Evolutionary conservation across 371 early-diverging fungal genomes (phyloP).

Genomic region (Apophysomyces ossiformis): DNA sequence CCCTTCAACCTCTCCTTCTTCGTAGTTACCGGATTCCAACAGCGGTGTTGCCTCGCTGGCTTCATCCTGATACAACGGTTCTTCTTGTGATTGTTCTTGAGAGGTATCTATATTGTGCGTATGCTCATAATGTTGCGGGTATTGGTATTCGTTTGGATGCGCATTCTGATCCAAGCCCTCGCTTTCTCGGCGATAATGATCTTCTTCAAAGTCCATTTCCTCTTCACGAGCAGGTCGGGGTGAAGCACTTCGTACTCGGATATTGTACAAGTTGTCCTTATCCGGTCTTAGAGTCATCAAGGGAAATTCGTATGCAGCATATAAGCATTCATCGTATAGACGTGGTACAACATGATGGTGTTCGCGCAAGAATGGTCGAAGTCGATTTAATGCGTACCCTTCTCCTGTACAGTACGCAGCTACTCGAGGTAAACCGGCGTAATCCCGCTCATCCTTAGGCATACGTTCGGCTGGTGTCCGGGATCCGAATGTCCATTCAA

Average conservation of each 20-base stretch:
- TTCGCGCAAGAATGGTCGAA: constrained; percentile 60
- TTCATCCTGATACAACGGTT: not conserved
- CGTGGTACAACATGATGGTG: constrained; percentile 60
- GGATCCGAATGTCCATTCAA: constrained; percentile 46
- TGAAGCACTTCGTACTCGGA: constrained; percentile 41
- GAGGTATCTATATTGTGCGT: not conserved
- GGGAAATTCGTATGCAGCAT: constrained; percentile 69
- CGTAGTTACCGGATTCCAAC: not conserved
- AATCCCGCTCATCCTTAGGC: constrained; percentile 63
- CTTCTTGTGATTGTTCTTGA: constrained; percentile 5
- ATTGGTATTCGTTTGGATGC: constrained; percentile 15
- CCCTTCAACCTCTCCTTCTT: not conserved
- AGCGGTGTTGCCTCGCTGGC: not conserved
- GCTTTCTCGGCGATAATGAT: constrained; percentile 25
- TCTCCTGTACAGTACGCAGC: constrained; percentile 92
- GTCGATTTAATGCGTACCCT: constrained; percentile 66
- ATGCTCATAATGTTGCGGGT: constrained; percentile 20
- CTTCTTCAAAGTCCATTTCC: constrained; percentile 51
- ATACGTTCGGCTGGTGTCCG: constrained; percentile 70
- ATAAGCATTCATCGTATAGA: constrained; percentile 67
- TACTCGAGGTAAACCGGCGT: constrained; percentile 70
- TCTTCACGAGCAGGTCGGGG: constrained; percentile 46
- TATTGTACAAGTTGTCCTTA: constrained; percentile 46
- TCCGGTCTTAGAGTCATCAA: constrained; percentile 52
- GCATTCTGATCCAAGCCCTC: not conserved